These are phyloP conservation scores for Erodium trifolium DNA, from an alignment of 441 rosid genomes.

Conservation along the genomic window DNA sequence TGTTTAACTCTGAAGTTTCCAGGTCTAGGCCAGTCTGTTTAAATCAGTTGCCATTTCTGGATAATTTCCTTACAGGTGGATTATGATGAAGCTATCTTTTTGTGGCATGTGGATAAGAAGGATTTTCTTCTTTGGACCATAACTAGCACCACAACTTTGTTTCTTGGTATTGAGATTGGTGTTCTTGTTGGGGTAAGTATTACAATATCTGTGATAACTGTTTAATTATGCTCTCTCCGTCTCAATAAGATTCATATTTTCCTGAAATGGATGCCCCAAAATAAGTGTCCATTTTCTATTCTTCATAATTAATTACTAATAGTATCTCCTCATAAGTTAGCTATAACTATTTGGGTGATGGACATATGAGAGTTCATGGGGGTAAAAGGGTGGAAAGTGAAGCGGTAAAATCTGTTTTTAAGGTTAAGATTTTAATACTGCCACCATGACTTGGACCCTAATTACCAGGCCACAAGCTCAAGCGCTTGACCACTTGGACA, in stretches of 20 bases:
- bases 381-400: background rate
- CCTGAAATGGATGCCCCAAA: background rate
- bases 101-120: slow-evolving; percentile 90
- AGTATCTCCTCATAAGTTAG: background rate
- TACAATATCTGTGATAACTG: background rate
- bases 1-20: background rate
- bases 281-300: background rate
- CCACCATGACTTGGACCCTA: too few relatives aligned
- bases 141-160: slow-evolving; percentile 68
- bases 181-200: slow-evolving; percentile 90
- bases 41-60: slow-evolving; percentile 13
- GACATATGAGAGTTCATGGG: background rate
- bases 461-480: too few relatives aligned
- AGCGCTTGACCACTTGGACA: too few relatives aligned
- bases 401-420: too few relatives aligned
- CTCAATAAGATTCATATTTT: too few relatives aligned
- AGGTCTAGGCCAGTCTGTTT: background rate
- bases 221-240: background rate
- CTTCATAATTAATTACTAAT: too few relatives aligned
- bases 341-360: too few relatives aligned
- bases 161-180: slow-evolving; percentile 93
- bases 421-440: too few relatives aligned
- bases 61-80: slow-evolving; percentile 60
- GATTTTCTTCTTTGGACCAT: slow-evolving; percentile 95
- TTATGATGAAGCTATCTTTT: slow-evolving; percentile 76